Evolutionary conservation across 352 stramenopile species (phyloP).

Genomic region (Pythium dissotocum): DNA sequence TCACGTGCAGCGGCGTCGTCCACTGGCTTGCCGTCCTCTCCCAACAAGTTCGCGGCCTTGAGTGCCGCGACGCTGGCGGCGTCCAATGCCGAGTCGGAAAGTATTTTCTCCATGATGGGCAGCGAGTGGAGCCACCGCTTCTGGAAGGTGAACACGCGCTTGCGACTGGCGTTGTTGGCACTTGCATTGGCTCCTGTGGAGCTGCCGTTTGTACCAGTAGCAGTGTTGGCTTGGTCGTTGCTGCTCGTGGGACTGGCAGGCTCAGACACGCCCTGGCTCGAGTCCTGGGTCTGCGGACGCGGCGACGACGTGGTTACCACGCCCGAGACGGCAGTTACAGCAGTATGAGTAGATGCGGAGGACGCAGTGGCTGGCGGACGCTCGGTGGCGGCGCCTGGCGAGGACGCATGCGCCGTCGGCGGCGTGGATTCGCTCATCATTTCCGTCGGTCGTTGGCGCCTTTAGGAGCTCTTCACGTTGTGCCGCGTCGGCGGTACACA

Average conservation of each 20-base stretch:
- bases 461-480: conserved; percentile 21
- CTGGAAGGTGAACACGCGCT: conserved; percentile 82
- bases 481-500: conserved; percentile 31
- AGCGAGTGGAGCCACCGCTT: conserved; percentile 78
- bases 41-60: conserved; percentile 25
- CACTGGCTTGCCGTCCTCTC: conserved; percentile 23
- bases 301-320: background rate
- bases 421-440: conserved; percentile 24
- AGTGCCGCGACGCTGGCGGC: conserved; percentile 34
- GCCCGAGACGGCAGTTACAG: background rate
- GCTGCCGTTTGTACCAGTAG: background rate
- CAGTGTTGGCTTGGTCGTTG: background rate
- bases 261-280: background rate
- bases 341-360: background rate
- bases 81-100: conserved; percentile 40
- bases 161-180: conserved; percentile 33
- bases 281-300: background rate
- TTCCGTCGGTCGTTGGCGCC: background rate
- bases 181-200: background rate
- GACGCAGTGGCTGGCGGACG: background rate
- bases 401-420: conserved; percentile 5
- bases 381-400: background rate
- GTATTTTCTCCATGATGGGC: conserved; percentile 73
- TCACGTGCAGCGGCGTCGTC: conserved; percentile 37
- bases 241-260: background rate